Base-by-base conservation (phyloP, 129 eudicot species). In the Flaveria trinervia region DNA sequence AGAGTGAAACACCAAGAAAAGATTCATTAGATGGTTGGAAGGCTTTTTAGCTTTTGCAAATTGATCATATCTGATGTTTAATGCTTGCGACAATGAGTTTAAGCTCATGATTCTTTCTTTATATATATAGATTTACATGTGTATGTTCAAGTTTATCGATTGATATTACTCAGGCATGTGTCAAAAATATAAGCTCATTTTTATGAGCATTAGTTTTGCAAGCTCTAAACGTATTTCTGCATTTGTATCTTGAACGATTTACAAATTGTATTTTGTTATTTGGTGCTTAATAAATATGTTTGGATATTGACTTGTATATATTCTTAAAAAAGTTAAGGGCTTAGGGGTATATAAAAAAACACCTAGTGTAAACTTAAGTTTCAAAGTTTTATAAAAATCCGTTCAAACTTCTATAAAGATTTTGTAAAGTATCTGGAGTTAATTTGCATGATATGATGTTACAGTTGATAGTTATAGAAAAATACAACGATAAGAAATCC, bases 11-110 rank as follows among this genome's bases (percentile, higher is more conserved):
- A 30, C 87, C 96, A 39, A 75, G 84, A 83, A 86, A 79, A 78
- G 96, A 92, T 70, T 81, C 92, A 2, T n/a, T 67, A 67, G 92
- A 87, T 81, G 81, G 84, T 82, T 89, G 96, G 95, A 92, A 78
- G 69, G 95, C 97, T 16, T 88, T 88, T 77, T 87, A 87, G 88
- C 55, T 62, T 75, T n/a, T 71, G 28, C 75, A 55, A 13, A 64
- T 60, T 60, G 66, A 9, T n/a, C 43, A 71, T 61, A 60, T 70
- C 2, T 60, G 80, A 49, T 73, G 73, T 73, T 23, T 45, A 48
- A 73, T 72, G 30, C 49, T 64, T 23, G 15, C 55, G 9, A 56
- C 50, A 59, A 14, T 51, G 79, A 70, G 68, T 65, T 60, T 3
- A 70, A 61, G 60, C 71, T 74, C 33, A 30, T 74, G 70, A 74